phyloP scores from a whole-genome alignment of 2,329 filamentous ascomycete species.

The Colletotrichum eleusines region DNA sequence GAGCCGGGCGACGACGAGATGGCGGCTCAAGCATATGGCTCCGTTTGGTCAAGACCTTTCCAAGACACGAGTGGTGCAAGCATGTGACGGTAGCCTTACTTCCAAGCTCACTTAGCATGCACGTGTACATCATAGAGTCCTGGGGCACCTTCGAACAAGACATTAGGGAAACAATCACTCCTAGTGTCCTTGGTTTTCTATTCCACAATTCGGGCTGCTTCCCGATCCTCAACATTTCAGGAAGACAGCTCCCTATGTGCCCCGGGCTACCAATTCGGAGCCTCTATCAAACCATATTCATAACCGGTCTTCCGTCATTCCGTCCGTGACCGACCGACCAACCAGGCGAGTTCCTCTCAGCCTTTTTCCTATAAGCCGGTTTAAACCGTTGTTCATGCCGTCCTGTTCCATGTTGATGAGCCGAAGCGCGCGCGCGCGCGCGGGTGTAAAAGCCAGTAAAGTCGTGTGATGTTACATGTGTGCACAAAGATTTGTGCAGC shows the following conservation, averaged over 20 bases:
- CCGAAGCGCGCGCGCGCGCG: neutral
- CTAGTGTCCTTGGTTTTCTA: neutral
- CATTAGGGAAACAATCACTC: neutral
- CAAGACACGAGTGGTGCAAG: neutral
- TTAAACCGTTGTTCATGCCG: neutral
- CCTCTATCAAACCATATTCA: constrained; percentile 5
- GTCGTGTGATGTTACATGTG: neutral
- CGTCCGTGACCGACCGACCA: constrained; percentile 3
- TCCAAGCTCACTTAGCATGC: neutral
- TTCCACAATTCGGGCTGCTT: neutral
- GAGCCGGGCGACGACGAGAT: neutral
- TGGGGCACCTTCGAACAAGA: neutral
- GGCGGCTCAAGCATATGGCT: neutral
- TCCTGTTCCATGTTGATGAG: neutral
- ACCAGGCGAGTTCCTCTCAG: constrained; percentile 20
- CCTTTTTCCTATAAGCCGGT: neutral
- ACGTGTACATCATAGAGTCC: neutral
- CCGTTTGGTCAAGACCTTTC: neutral
- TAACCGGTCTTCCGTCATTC: neutral
- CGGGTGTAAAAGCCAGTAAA: neutral
- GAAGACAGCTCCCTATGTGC: neutral
- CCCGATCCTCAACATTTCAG: neutral
- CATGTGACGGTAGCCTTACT: neutral
- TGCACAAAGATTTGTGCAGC: neutral
- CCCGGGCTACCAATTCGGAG: neutral